Percentiles rank a stretch among this genome's conserved stretches.
These are phyloP conservation scores for Alternaria infectoria DNA, from an alignment of 2,329 filamentous ascomycete species.

Conservation along the genomic window DNA sequence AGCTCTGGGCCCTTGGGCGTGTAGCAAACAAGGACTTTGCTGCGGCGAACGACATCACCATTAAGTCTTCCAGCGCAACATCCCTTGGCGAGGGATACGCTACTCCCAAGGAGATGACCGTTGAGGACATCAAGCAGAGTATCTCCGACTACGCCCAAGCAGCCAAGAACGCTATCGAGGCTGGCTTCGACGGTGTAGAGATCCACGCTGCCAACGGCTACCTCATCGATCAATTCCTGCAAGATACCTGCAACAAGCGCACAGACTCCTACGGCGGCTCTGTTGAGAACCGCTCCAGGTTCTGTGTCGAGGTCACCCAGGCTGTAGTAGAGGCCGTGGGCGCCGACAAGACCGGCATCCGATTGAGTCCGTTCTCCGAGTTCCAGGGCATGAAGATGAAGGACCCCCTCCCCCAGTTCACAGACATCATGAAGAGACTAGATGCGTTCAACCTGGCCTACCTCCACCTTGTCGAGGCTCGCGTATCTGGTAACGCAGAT, in stretches of 20 bases:
- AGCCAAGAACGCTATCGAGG: slow-evolving; percentile 55
- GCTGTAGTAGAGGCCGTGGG: slow-evolving; percentile 61
- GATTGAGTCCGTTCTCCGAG: slow-evolving; percentile 65
- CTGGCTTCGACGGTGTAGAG: slow-evolving; percentile 68
- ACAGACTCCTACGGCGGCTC: slow-evolving; percentile 58
- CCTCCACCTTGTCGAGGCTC: slow-evolving; percentile 62
- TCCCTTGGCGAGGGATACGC: slow-evolving; percentile 52
- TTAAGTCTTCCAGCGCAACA: slow-evolving; percentile 43
- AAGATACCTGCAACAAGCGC: slow-evolving; percentile 62
- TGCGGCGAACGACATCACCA: slow-evolving; percentile 42
- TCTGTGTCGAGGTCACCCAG: slow-evolving; percentile 61
- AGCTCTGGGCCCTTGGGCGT: slow-evolving; percentile 68
- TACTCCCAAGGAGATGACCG: slow-evolving; percentile 46
- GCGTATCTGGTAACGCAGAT: slow-evolving; percentile 55
- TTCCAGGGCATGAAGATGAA: slow-evolving; percentile 70
- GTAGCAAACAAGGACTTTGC: slow-evolving; percentile 52
- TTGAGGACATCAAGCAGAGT: slow-evolving; percentile 49
- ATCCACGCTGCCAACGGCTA: slow-evolving; percentile 68
- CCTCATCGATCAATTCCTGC: slow-evolving; percentile 70
- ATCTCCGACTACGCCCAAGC: slow-evolving; percentile 50
- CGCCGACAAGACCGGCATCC: slow-evolving; percentile 63
- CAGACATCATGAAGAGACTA: slow-evolving; percentile 60
- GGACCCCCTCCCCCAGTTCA: slow-evolving; percentile 69
- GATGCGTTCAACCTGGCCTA: slow-evolving; percentile 60
- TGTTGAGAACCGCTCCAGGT: slow-evolving; percentile 59